These are phyloP conservation scores for Clonostachys rhizophaga DNA, from an alignment of 2,329 filamentous ascomycete genomes.

Conservation along the genomic window DNA sequence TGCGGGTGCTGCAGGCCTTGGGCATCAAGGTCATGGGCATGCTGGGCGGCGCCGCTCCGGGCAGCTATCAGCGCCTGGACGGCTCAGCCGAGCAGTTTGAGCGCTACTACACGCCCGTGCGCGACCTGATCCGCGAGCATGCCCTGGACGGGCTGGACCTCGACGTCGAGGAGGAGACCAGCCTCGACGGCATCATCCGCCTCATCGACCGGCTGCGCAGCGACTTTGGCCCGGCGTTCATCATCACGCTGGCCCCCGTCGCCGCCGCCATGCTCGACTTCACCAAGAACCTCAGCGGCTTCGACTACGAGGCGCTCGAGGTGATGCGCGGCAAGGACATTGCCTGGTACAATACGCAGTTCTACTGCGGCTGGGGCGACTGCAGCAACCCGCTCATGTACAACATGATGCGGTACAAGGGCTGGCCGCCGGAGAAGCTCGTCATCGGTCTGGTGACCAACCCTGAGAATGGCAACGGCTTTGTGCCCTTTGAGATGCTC, in stretches of 20 bases:
- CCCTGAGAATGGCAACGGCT: conserved; percentile 63
- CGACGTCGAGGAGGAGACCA: conserved; percentile 75
- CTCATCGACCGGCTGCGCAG: conserved; percentile 62
- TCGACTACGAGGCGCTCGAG: conserved; percentile 74
- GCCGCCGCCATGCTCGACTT: conserved; percentile 62
- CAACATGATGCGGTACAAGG: conserved; percentile 47
- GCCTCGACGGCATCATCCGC: conserved; percentile 59
- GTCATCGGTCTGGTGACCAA: conserved; percentile 81
- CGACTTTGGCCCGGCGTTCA: conserved; percentile 67
- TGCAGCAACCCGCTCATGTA: conserved; percentile 40
- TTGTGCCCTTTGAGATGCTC: conserved; percentile 41
- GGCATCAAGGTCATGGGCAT: conserved; percentile 82
- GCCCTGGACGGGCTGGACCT: conserved; percentile 68
- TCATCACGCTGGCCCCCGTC: conserved; percentile 79
- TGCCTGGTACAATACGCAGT: conserved; percentile 86
- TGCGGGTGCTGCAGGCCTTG: conserved; percentile 62
- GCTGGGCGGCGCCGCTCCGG: conserved; percentile 79
- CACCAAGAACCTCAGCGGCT: conserved; percentile 67
- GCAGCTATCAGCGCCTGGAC: conserved; percentile 60
- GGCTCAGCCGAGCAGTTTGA: conserved; percentile 58
- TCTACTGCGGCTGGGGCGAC: conserved; percentile 86
- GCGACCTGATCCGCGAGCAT: conserved; percentile 56
- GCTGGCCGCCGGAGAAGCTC: conserved; percentile 69
- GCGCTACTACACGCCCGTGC: conserved; percentile 65
- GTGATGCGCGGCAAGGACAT: conserved; percentile 60